These are phyloP conservation scores for Fusarium chuoi DNA, from an alignment of 2,329 filamentous ascomycete species.

Conservation along the genomic window DNA sequence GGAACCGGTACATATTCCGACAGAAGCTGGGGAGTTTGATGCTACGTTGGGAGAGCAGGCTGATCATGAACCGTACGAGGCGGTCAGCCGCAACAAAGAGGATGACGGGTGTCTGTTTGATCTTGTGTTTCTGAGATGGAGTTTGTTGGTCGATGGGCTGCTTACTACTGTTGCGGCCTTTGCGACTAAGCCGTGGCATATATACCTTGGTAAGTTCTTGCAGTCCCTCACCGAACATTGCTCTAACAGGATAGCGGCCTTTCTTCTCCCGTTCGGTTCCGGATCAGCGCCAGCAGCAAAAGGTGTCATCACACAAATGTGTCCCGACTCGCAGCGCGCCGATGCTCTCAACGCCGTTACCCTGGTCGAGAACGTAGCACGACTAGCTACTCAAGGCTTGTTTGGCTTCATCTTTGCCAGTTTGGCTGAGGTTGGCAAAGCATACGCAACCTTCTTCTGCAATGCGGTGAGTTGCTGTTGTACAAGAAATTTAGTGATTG, in stretches of 20 bases:
- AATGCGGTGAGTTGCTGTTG: slow-evolving; percentile 63
- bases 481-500: fast-evolving
- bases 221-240: fast-evolving
- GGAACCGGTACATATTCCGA: slow-evolving; percentile 44
- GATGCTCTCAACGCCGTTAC: slow-evolving; percentile 77
- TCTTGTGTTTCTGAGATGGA: slow-evolving; percentile 73
- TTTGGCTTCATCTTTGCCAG: slow-evolving; percentile 75
- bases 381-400: slow-evolving; percentile 69
- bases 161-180: slow-evolving; percentile 72
- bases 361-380: slow-evolving; percentile 75
- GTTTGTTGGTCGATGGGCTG: slow-evolving; percentile 70
- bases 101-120: slow-evolving; percentile 69
- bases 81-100: slow-evolving; percentile 47
- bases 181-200: slow-evolving; percentile 72
- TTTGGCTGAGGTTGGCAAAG: slow-evolving; percentile 67
- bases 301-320: slow-evolving; percentile 79
- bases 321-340: slow-evolving; percentile 66
- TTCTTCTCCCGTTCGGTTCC: slow-evolving; percentile 73
- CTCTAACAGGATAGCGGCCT: slow-evolving; percentile 57
- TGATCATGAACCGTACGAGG: slow-evolving; percentile 57
- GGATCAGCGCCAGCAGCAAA: slow-evolving; percentile 77
- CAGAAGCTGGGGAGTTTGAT: slow-evolving; percentile 54
- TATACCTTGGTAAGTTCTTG: slow-evolving; percentile 64
- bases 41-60: slow-evolving; percentile 52
- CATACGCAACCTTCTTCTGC: slow-evolving; percentile 72